Conservation (phyloP, 1,284 basidiomycete genomes). For the Apiotrichum siamense region DNA sequence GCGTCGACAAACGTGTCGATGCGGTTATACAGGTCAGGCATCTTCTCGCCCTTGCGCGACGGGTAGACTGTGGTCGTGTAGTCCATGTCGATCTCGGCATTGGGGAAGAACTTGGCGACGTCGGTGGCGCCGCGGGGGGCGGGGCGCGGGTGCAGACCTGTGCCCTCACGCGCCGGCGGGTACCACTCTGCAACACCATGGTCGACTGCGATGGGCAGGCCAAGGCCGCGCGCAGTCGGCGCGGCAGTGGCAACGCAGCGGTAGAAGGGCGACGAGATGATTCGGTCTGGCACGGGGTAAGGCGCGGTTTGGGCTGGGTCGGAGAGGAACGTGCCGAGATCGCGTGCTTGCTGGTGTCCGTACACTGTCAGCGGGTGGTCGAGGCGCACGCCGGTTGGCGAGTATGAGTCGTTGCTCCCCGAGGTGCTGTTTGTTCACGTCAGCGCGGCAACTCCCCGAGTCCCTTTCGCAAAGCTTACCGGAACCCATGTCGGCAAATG, state of each 20-base stretch:
- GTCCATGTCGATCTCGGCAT: conserved; percentile 20
- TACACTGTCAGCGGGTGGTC: conserved; percentile 17
- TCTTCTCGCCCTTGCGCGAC: conserved; percentile 47
- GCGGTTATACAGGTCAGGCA: conserved; percentile 45
- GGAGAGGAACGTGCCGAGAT: conserved; percentile 38
- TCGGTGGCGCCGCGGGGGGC: conserved; percentile 16
- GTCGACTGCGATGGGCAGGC: conserved; percentile 6
- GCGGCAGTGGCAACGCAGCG: conserved; percentile 52
- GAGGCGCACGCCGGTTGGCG: neutral
- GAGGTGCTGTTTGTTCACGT: neutral
- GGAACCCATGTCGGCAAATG: conserved; percentile 51
- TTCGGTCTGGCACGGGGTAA: conserved; percentile 36
- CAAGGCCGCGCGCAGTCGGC: conserved; percentile 35
- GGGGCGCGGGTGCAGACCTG: conserved; percentile 44
- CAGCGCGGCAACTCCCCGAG: neutral
- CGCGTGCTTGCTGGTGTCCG: conserved; percentile 49
- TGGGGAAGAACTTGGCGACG: conserved; percentile 35
- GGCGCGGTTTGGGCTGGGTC: conserved; percentile 19
- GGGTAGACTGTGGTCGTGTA: conserved; percentile 49
- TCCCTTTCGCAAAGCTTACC: conserved; percentile 29
- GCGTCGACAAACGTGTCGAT: conserved; percentile 37
- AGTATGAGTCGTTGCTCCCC: neutral
- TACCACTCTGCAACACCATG: conserved; percentile 16
- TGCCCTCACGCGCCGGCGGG: conserved; percentile 9
- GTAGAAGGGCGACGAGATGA: conserved; percentile 47